Evolutionary conservation across 768 basidiomycete species (phyloP), one percentile per base, ranked within the genome.

Genomic region (Epithele typhae): DNA sequence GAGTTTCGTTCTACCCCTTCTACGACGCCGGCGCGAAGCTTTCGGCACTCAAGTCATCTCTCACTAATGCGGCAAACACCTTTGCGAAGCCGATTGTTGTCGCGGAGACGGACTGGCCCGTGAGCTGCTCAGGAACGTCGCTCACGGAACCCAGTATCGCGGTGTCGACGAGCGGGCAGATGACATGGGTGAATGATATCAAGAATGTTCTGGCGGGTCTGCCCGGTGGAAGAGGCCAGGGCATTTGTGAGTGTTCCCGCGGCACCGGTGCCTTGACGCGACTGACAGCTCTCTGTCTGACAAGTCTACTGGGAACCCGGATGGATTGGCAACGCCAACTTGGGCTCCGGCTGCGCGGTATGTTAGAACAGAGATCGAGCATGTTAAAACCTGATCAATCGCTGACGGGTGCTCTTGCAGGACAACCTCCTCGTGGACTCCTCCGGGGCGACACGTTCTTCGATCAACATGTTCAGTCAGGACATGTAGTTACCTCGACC

Each of bases 1-100:
- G 78, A 18, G 78, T 83, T 60, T 81, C 79, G 10, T 81, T 81
- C 65, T 83, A 82, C 53, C 81, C 81, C 1, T 82, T 80, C 66
- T 81, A 81, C 53, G 76, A 72, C 35, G 71, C 76, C 5, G 68
- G 70, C 17, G 81, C 82, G n/a, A 82, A 79, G 6, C 62, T 73
- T n/a, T 50, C 60, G 35, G 71, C 68, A 5, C 69, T 84, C 27
- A 58, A 75, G 48, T 70, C 73, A 11, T 78, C 75, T 41, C 65
- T 83, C 56, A 74, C 72, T 35, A 70, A 68, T 27, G 65, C 78
- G 43, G 73, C 75, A 5, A 74, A 70, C 42, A 70, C 67, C 38
- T 75, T 68, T 45, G 66, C 63, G 35, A 81, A 83, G 69, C 74
- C 73, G n/a, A 40, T 82, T 38, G 74, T 82, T 62, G 73, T 82